A percentile compares a stretch with the other conserved stretches of the same genome.
These are phyloP conservation scores for Nakataea oryzae DNA, from an alignment of 2,329 filamentous ascomycete species.

Conservation along the genomic window DNA sequence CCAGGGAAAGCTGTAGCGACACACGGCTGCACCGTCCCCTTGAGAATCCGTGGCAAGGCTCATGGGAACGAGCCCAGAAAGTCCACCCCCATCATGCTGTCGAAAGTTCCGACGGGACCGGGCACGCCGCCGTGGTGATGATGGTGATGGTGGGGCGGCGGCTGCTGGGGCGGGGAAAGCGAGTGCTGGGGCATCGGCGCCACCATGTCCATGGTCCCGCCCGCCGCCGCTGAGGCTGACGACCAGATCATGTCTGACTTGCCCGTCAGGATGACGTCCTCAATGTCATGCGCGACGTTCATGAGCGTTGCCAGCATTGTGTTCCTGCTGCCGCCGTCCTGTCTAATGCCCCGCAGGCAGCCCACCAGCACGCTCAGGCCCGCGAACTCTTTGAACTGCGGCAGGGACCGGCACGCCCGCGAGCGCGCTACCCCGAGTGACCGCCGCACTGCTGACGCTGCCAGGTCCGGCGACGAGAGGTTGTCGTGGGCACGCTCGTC, in stretches of 20 bases:
- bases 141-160: not conserved
- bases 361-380: constrained; percentile 10
- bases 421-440: constrained; percentile 8
- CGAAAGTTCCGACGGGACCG: not conserved
- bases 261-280: constrained; percentile 12
- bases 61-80: constrained; percentile 1
- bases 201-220: not conserved
- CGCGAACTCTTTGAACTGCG: constrained; percentile 13
- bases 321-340: constrained; percentile 1
- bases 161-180: not conserved
- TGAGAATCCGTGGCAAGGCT: not conserved
- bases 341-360: constrained; percentile 8
- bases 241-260: constrained; percentile 12
- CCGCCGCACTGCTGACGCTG: constrained; percentile 6
- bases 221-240: not conserved
- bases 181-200: not conserved
- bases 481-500: not conserved
- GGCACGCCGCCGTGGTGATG: not conserved
- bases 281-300: constrained; percentile 12
- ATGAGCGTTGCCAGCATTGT: constrained; percentile 8
- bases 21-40: not conserved
- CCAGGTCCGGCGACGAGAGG: constrained; percentile 5
- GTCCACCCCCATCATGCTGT: not conserved
- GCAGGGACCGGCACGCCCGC: constrained; percentile 11
- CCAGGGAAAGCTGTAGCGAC: not conserved